These are phyloP conservation scores for Xerocomus minutiporus DNA, from an alignment of 1,284 basidiomycete genomes.

Conservation along the genomic window DNA sequence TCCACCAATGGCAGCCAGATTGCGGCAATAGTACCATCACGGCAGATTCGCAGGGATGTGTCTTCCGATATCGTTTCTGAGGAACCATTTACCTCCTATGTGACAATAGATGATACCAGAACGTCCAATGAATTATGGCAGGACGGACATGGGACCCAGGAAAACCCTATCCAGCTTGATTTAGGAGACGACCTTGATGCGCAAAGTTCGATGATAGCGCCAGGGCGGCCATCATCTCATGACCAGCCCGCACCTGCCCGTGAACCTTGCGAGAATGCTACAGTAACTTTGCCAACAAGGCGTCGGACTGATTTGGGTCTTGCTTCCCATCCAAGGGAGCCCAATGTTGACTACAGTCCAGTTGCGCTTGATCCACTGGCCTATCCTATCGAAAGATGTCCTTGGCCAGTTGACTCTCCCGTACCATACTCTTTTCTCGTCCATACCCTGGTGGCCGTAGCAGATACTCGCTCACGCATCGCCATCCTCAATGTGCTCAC, in stretches of 20 bases:
- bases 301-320: slow-evolving; percentile 7
- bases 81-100: slow-evolving; percentile 12
- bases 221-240: slow-evolving; percentile 14
- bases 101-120: background rate
- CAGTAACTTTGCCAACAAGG: slow-evolving; percentile 8
- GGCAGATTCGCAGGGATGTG: slow-evolving; percentile 13
- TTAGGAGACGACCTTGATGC: slow-evolving; percentile 16
- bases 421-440: slow-evolving; percentile 83
- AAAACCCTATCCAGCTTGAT: slow-evolving; percentile 28
- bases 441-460: slow-evolving; percentile 69
- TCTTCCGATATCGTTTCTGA: slow-evolving; percentile 18
- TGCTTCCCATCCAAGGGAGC: background rate
- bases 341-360: slow-evolving; percentile 24
- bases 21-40: slow-evolving; percentile 8
- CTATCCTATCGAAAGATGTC: slow-evolving; percentile 36
- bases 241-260: slow-evolving; percentile 12
- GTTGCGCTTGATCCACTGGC: slow-evolving; percentile 45
- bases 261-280: slow-evolving; percentile 6
- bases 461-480: slow-evolving; percentile 78
- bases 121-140: slow-evolving; percentile 11
- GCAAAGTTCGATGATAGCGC: slow-evolving; percentile 7
- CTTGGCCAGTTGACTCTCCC: slow-evolving; percentile 38
- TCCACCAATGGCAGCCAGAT: slow-evolving; percentile 16
- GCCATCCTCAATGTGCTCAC: slow-evolving; percentile 77
- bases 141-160: slow-evolving; percentile 21